Conservation (phyloP, 768 basidiomycete genomes). For the Lyophyllum shimeji region DNA sequence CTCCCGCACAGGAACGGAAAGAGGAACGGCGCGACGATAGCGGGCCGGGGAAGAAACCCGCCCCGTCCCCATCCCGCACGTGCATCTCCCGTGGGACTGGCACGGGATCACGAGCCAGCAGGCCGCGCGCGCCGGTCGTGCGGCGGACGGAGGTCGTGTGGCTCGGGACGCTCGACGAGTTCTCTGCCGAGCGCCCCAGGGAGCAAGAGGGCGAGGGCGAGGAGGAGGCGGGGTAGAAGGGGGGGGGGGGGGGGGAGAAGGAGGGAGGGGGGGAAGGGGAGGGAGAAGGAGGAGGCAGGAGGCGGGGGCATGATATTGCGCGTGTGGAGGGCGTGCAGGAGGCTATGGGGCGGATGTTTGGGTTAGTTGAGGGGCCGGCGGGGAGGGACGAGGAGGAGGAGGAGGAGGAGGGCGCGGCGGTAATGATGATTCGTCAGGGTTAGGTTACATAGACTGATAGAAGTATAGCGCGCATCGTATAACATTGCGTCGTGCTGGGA, state of each 20-base stretch:
- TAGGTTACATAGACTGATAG: too few species aligned
- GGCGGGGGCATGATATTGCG: conserved; percentile 62
- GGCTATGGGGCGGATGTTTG: conserved; percentile 47
- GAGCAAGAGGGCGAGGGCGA: too few species aligned
- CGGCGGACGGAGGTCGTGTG: conserved; percentile 41
- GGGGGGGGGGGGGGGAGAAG: conserved; percentile 43
- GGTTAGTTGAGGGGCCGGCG: too few species aligned
- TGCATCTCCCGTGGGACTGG: conserved; percentile 30
- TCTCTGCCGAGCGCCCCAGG: conserved; percentile 16
- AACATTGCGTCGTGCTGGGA: too few species aligned
- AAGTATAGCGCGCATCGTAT: too few species aligned
- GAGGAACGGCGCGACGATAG: too few species aligned
- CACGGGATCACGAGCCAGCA: conserved; percentile 36
- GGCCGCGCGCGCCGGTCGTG: conserved; percentile 40
- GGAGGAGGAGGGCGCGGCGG: too few species aligned
- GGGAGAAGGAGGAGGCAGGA: conserved; percentile 38
- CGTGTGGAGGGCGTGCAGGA: conserved; percentile 71
- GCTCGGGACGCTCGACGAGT: conserved; percentile 52
- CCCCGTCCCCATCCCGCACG: too few species aligned
- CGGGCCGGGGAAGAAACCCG: too few species aligned
- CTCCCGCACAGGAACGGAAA: too few species aligned
- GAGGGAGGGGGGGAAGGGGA: not conserved
- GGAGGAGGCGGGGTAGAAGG: conserved; percentile 25
- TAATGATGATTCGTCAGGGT: too few species aligned
- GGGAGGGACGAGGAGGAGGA: too few species aligned